Evolutionary conservation across 2,329 filamentous ascomycete species (phyloP).

Genomic region (Pyrenophora graminea): DNA sequence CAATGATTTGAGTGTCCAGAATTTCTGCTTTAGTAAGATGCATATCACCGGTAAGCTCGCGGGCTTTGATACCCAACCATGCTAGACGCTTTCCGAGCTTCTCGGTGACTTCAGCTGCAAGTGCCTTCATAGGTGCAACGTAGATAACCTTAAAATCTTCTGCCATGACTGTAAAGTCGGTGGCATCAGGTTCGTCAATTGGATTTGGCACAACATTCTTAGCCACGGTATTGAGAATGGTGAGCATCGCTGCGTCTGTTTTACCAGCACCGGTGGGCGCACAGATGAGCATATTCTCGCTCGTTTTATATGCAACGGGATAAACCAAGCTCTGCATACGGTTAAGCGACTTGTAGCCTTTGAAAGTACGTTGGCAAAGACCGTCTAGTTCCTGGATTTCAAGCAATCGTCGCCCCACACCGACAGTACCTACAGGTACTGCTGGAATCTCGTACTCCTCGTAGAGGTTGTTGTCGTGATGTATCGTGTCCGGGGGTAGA

Average conservation of each 20-base stretch:
- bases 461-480: constrained; percentile 75
- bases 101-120: constrained; percentile 93
- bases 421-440: constrained; percentile 73
- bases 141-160: constrained; percentile 99
- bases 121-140: constrained; percentile 97
- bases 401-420: constrained; percentile 73
- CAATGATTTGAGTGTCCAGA: constrained; percentile 93
- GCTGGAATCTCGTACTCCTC: constrained; percentile 90
- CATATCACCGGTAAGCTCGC: constrained; percentile 98
- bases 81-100: constrained; percentile 89
- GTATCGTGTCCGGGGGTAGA: constrained; percentile 74
- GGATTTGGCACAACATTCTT: constrained; percentile 84
- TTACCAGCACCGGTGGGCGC: constrained; percentile 98
- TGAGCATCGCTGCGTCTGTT: constrained; percentile 97
- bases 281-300: constrained; percentile 98
- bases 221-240: constrained; percentile 85
- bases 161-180: constrained; percentile 78
- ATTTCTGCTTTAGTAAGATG: constrained; percentile 97
- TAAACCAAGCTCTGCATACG: constrained; percentile 98
- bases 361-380: constrained; percentile 88
- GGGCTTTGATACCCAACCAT: constrained; percentile 90
- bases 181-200: constrained; percentile 70
- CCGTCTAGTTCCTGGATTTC: constrained; percentile 83
- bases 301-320: constrained; percentile 91
- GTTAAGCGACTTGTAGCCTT: constrained; percentile 89